phyloP scores from a whole-genome alignment of 1,139 yeast species.

The Zhuliangozyma blackwelliae region DNA sequence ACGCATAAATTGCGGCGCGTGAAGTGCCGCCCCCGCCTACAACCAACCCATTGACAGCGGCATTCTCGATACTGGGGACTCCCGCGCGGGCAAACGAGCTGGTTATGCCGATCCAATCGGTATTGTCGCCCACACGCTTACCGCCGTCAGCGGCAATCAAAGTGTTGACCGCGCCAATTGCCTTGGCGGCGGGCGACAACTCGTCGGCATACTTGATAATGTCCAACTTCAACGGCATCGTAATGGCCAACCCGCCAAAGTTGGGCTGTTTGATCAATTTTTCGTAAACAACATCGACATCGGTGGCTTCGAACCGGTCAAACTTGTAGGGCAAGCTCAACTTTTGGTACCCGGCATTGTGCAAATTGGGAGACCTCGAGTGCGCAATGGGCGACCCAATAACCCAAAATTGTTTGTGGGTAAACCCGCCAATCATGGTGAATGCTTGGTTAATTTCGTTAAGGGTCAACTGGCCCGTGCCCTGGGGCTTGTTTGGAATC shows the following conservation, averaged over 20 bases:
- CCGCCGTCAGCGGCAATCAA: conserved; percentile 54
- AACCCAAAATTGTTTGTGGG: conserved; percentile 60
- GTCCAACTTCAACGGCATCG: conserved; percentile 84
- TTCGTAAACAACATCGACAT: conserved; percentile 49
- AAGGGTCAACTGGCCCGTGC: conserved; percentile 68
- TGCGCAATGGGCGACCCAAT: conserved; percentile 82
- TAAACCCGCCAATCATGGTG: conserved; percentile 59
- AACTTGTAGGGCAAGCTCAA: conserved; percentile 79
- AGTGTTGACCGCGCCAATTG: conserved; percentile 93
- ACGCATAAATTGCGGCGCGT: conserved; percentile 89
- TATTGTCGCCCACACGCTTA: conserved; percentile 75
- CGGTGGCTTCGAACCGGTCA: conserved; percentile 61
- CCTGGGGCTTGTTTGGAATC: conserved; percentile 52
- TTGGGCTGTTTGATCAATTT: conserved; percentile 42
- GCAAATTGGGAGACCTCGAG: conserved; percentile 84
- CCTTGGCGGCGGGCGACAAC: conserved; percentile 66
- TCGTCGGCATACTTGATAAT: conserved; percentile 63
- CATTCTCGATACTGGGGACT: conserved; percentile 37
- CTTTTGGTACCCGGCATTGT: conserved; percentile 66
- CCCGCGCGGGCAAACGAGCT: conserved; percentile 62
- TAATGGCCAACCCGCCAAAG: conserved; percentile 88
- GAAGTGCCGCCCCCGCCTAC: conserved; percentile 98
- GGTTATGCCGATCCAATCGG: conserved; percentile 91
- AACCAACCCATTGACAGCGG: conserved; percentile 55
- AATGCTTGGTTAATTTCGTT: conserved; percentile 57